Evolutionary conservation across 2,329 filamentous ascomycete species (phyloP), one percentile per base, ranked within the genome.

Genomic region (Beauveria sp.): DNA sequence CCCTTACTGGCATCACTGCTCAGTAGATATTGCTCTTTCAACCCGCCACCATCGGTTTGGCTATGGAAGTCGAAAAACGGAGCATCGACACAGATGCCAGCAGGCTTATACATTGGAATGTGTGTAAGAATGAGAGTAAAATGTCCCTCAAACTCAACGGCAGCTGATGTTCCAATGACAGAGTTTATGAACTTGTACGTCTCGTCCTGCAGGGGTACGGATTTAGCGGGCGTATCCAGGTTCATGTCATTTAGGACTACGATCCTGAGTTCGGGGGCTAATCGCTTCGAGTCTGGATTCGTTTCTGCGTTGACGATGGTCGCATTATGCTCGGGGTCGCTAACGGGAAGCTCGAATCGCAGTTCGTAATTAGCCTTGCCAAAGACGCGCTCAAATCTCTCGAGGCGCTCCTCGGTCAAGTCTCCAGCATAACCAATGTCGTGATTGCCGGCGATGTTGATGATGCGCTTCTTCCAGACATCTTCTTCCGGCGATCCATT

Each of bases 391-490:
- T 96, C 92, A 70, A 97, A 99, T 1, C 94, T 84, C 30, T 84
- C 79, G 59, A 97, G 79, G 3, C 92, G 85, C 63, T 85, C 80
- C n/a, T 81, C 76, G 46, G 88, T 91, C 63, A 97, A 81, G 72
- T 99, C 94, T 3, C 94, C 94, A 0, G 92, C 91, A 71, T 99
- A 99, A 40, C 94, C 94, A 69, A 99, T 87, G 72, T 99, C 94
- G 71, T 99, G 94, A 70, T 99, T 99, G 1, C 94, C 94, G 0
- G 87, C 92, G 28, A 97, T 85, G 67, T 96, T 96, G 71, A 99
- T 91, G 64, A 97, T 80, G 60, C 89, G 84, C 46, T 79, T 81
- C n/a, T 80, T 75, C 94, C 94, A 97, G 2, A 74, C 73, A 6
- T 77, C 74, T 7, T 77, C 76, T 54, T 78, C 72, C 8, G 77